A percentile compares a stretch with the other conserved stretches of the same genome.
Conservation (phyloP, 2,329 filamentous ascomycete species). For the Xylaria sp. region DNA sequence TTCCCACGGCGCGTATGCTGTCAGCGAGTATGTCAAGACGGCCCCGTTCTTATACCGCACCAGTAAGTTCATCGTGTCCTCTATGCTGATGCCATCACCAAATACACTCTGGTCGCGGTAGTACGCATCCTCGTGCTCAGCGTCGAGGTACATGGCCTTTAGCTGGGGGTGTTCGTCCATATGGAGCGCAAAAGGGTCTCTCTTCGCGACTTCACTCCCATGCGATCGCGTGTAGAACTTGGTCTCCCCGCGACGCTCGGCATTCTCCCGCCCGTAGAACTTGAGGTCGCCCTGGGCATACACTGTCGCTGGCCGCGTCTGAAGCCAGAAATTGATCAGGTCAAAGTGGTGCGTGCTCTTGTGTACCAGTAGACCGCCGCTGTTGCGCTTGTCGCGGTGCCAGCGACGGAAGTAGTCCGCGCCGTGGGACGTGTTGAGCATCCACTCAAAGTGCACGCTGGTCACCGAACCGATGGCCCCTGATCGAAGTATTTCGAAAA, state of each 20-base stretch:
- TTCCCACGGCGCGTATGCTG: slow-evolving; percentile 72
- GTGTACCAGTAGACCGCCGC: slow-evolving; percentile 69
- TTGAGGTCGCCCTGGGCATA: slow-evolving; percentile 68
- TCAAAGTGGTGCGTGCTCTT: slow-evolving; percentile 74
- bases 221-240: slow-evolving; percentile 62
- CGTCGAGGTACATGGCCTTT: slow-evolving; percentile 69
- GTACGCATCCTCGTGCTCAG: slow-evolving; percentile 72
- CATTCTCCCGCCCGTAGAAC: slow-evolving; percentile 72
- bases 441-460: slow-evolving; percentile 72
- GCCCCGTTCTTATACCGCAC: slow-evolving; percentile 67
- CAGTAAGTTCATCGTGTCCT: slow-evolving; percentile 72
- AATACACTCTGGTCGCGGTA: slow-evolving; percentile 72
- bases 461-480: slow-evolving; percentile 68
- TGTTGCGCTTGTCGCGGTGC: slow-evolving; percentile 71
- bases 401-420: slow-evolving; percentile 73
- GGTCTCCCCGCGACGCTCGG: slow-evolving; percentile 63
- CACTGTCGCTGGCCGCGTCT: slow-evolving; percentile 64
- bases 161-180: slow-evolving; percentile 63
- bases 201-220: slow-evolving; percentile 59
- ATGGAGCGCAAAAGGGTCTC: slow-evolving; percentile 69
- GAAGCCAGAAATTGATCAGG: slow-evolving; percentile 71
- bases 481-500: slow-evolving; percentile 63
- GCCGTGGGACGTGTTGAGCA: slow-evolving; percentile 70
- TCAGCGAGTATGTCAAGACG: slow-evolving; percentile 68
- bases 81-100: slow-evolving; percentile 71